Evolutionary conservation across 1,284 basidiomycete species (phyloP).

Genomic region (Anthracocystis setariae): DNA sequence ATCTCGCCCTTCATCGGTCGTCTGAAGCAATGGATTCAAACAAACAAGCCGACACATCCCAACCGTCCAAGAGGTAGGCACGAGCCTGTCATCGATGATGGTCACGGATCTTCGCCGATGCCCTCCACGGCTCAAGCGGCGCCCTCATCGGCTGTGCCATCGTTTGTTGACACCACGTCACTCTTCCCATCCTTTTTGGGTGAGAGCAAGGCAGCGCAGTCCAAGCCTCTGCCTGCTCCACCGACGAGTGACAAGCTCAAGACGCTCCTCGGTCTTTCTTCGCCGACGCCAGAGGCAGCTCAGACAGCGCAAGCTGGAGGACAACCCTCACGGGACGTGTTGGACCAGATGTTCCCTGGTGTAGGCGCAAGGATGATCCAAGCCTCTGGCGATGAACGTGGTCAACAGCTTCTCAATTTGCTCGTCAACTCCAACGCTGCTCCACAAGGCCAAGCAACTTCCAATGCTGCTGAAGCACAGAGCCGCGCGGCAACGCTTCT

Average conservation of each 20-base stretch:
- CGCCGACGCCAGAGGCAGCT: constrained; percentile 28
- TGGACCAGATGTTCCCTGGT: constrained; percentile 38
- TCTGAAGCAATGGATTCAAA: constrained; percentile 64
- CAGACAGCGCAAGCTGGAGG: constrained; percentile 4
- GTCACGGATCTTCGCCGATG: constrained; percentile 9
- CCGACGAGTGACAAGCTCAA: constrained; percentile 55
- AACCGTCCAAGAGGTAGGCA: constrained; percentile 21
- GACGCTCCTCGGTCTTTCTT: constrained; percentile 47
- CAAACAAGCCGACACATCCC: constrained; percentile 57
- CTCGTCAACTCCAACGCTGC: constrained; percentile 30
- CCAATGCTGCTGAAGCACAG: constrained; percentile 15
- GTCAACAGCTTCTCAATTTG: constrained; percentile 49
- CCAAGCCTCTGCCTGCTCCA: constrained; percentile 42
- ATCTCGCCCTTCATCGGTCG: constrained; percentile 87
- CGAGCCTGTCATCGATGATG: constrained; percentile 17
- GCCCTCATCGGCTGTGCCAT: constrained; percentile 18
- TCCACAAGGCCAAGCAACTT: constrained; percentile 11
- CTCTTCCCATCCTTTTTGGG: constrained; percentile 41
- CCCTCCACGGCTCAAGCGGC: constrained; percentile 17
- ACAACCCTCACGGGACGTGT: constrained; percentile 10
- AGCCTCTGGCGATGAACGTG: constrained; percentile 43
- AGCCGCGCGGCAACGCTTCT: constrained; percentile 33
- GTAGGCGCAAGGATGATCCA: constrained; percentile 48
- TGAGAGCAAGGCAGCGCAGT: constrained; percentile 12
- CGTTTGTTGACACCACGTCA: constrained; percentile 39